Percentiles rank a stretch among this genome's conserved stretches.
phyloP scores from a whole-genome alignment of 2,329 filamentous ascomycete species.

The Cercospora berteroae region DNA sequence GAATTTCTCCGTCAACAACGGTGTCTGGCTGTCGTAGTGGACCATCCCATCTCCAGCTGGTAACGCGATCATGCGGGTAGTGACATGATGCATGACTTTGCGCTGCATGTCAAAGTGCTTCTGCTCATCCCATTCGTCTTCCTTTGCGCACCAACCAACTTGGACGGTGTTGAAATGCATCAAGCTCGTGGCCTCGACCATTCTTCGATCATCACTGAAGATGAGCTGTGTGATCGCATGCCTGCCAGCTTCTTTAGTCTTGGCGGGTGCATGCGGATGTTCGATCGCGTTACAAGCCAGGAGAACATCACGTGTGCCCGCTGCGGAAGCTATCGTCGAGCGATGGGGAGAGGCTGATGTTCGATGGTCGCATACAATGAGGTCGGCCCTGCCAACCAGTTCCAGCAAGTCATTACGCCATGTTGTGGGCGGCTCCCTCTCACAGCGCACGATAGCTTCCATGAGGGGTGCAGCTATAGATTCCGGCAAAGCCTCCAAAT shows the following conservation, averaged over 20 bases:
- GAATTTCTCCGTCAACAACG: constrained; percentile 88
- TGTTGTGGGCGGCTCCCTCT: constrained; percentile 72
- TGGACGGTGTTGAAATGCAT: constrained; percentile 83
- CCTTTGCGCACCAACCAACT: constrained; percentile 70
- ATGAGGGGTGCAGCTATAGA: constrained; percentile 75
- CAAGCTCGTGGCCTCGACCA: constrained; percentile 79
- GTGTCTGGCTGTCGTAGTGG: constrained; percentile 82
- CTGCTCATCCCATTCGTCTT: constrained; percentile 78
- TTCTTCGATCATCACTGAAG: constrained; percentile 86
- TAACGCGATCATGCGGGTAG: constrained; percentile 82
- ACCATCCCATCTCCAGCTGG: constrained; percentile 83
- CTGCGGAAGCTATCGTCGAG: background rate
- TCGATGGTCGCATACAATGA: constrained; percentile 47
- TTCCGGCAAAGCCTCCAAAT: constrained; percentile 83
- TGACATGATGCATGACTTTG: constrained; percentile 80
- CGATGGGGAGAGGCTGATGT: background rate
- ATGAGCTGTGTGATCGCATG: constrained; percentile 80
- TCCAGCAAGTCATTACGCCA: constrained; percentile 72
- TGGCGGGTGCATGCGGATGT: constrained; percentile 65
- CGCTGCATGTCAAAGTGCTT: constrained; percentile 91
- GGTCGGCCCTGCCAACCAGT: constrained; percentile 77
- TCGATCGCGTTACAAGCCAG: constrained; percentile 69
- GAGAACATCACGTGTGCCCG: constrained; percentile 8
- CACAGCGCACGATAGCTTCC: constrained; percentile 81
- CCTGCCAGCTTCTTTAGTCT: constrained; percentile 73